Evolutionary conservation across 2,329 filamentous ascomycete genomes (phyloP).

Genomic region (Phoma herbarum): DNA sequence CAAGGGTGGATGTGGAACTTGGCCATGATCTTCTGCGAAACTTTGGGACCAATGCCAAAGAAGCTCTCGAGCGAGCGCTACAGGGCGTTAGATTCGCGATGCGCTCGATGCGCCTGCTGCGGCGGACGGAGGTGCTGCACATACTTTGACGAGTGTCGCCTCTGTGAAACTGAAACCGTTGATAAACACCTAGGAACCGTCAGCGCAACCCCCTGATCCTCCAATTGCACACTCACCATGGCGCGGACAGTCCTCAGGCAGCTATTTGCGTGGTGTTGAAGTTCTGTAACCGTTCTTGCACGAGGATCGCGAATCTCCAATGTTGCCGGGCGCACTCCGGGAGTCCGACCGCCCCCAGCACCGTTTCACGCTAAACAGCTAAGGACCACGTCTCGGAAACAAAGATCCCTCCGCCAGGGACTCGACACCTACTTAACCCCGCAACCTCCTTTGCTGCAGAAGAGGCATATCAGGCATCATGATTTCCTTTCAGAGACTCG

Average conservation of each 20-base stretch:
- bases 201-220: conserved; percentile 16
- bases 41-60: conserved; percentile 48
- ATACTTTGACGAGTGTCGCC: conserved; percentile 81
- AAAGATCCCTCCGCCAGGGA: conserved; percentile 25
- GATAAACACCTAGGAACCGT: conserved; percentile 74
- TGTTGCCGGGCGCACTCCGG: conserved; percentile 17
- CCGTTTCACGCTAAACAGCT: conserved; percentile 24
- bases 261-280: conserved; percentile 28
- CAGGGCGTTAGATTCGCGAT: conserved; percentile 23
- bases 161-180: conserved; percentile 88
- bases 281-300: conserved; percentile 25
- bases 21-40: conserved; percentile 77
- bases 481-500: conserved; percentile 75
- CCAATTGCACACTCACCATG: conserved; percentile 37
- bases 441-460: conserved; percentile 28
- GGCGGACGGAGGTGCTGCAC: conserved; percentile 27
- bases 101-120: conserved; percentile 46
- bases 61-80: conserved; percentile 71
- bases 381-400: conserved; percentile 48
- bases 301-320: conserved; percentile 29
- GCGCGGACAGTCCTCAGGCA: conserved; percentile 27
- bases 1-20: conserved; percentile 88
- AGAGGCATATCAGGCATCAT: conserved; percentile 61
- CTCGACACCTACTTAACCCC: conserved; percentile 36
- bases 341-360: conserved; percentile 27